These are phyloP conservation scores for Blastocystis sp. DNA, from an alignment of 352 stramenopile genomes.

Conservation along the genomic window DNA sequence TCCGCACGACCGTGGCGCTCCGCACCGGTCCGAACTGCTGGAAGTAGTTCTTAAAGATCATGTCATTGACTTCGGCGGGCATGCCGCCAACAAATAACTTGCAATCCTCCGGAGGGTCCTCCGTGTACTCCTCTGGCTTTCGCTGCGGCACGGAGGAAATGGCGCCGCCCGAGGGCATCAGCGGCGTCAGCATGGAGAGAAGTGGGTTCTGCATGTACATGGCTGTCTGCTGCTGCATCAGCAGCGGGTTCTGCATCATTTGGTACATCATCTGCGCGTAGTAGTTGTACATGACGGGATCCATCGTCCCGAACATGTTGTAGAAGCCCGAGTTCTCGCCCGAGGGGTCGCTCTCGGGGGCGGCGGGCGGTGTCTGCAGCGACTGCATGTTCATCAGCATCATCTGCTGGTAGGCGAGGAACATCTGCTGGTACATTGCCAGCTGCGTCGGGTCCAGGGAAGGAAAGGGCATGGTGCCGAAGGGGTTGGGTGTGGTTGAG, in stretches of 20 bases:
- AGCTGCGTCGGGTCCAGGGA: background rate
- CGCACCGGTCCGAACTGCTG: slow-evolving; percentile 48
- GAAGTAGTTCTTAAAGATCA: slow-evolving; percentile 13
- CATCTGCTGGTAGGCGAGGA: background rate
- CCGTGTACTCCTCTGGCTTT: slow-evolving; percentile 12
- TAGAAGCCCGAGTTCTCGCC: background rate
- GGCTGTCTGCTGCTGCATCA: background rate
- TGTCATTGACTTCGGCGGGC: slow-evolving; percentile 23
- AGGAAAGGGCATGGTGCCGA: background rate
- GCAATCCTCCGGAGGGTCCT: slow-evolving; percentile 30
- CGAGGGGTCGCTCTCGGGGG: background rate
- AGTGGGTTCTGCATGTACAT: slow-evolving; percentile 9
- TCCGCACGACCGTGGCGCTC: background rate
- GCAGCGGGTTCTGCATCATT: slow-evolving; percentile 37
- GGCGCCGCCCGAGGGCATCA: background rate
- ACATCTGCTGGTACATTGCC: background rate
- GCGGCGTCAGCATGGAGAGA: background rate
- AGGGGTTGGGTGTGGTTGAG: background rate
- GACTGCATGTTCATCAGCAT: background rate
- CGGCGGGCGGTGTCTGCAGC: background rate
- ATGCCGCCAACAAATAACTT: slow-evolving; percentile 48
- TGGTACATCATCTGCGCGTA: slow-evolving; percentile 46
- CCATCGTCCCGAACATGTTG: slow-evolving; percentile 13
- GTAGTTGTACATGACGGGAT: background rate
- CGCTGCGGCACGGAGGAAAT: background rate